phyloP scores from a whole-genome alignment of 169 alveolate genomes.

The Cryptosporidium ryanae region DNA sequence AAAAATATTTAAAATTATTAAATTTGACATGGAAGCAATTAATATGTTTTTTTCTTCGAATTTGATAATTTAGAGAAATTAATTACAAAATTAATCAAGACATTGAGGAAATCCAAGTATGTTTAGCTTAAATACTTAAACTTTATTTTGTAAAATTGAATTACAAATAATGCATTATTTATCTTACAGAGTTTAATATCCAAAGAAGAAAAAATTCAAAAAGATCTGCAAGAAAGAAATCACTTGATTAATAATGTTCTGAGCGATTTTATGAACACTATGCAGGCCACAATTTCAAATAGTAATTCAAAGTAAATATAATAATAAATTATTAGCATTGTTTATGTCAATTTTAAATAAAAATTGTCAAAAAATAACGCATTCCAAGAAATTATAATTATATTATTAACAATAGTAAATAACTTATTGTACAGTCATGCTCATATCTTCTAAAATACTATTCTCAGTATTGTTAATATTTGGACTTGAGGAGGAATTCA shows the following conservation, averaged over 20 bases:
- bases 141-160: neutral
- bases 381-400: neutral
- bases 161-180: neutral
- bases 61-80: constrained; percentile 44
- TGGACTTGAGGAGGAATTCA: no score
- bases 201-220: constrained; percentile 46
- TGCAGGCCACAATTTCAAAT: constrained; percentile 67
- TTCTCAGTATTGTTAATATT: no score
- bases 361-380: neutral
- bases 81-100: constrained; percentile 67
- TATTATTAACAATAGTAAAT: neutral
- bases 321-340: neutral
- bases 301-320: constrained; percentile 7
- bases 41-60: neutral
- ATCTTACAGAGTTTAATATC: constrained; percentile 43
- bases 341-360: neutral
- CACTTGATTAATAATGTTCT: constrained; percentile 37
- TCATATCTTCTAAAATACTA: no score
- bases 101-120: constrained; percentile 57
- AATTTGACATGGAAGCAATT: neutral
- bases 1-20: neutral
- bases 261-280: constrained; percentile 54
- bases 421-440: neutral
- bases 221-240: constrained; percentile 34
- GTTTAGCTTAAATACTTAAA: neutral